Percentiles rank a stretch among this genome's conserved stretches.
These are phyloP conservation scores for Macrophomina tecta DNA, from an alignment of 2,329 filamentous ascomycete genomes.

Conservation along the genomic window DNA sequence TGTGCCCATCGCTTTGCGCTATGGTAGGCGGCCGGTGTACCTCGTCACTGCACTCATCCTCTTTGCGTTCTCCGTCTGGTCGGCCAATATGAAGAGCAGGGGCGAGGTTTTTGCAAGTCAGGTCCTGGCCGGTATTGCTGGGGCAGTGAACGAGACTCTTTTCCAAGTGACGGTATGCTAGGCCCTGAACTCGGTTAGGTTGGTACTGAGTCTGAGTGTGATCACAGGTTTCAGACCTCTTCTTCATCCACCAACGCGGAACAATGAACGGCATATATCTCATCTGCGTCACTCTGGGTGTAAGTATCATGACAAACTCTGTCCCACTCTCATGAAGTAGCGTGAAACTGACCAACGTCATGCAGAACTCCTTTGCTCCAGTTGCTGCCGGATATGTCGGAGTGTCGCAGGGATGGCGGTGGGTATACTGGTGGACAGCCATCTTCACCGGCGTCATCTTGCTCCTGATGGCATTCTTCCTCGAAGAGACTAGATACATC, in stretches of 20 bases:
- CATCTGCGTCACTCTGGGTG: slow-evolving; percentile 45
- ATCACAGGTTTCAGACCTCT: slow-evolving; percentile 57
- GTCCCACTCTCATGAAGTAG: slow-evolving; percentile 36
- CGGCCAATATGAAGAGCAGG: slow-evolving; percentile 49
- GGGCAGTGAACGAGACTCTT: slow-evolving; percentile 48
- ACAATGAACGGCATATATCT: slow-evolving; percentile 55
- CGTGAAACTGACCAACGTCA: slow-evolving; percentile 52
- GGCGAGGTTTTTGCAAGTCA: slow-evolving; percentile 54
- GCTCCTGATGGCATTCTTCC: slow-evolving; percentile 62
- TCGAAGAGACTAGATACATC: slow-evolving; percentile 65
- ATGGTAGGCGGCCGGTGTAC: slow-evolving; percentile 54
- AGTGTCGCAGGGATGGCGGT: slow-evolving; percentile 43
- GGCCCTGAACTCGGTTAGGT: background rate
- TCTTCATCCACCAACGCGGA: slow-evolving; percentile 56
- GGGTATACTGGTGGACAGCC: slow-evolving; percentile 57
- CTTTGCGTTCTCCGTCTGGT: slow-evolving; percentile 50
- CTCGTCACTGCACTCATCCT: slow-evolving; percentile 50
- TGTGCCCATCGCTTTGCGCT: slow-evolving; percentile 55
- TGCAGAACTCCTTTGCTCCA: slow-evolving; percentile 51
- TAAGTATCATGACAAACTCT: slow-evolving; percentile 48
- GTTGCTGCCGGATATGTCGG: slow-evolving; percentile 44
- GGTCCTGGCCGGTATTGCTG: slow-evolving; percentile 51
- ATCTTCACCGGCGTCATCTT: slow-evolving; percentile 58
- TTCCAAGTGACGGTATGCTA: slow-evolving; percentile 17
- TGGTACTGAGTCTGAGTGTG: slow-evolving; percentile 27